These are phyloP conservation scores for Harringtonia aguacate DNA, from an alignment of 2,329 filamentous ascomycete species.

Conservation along the genomic window DNA sequence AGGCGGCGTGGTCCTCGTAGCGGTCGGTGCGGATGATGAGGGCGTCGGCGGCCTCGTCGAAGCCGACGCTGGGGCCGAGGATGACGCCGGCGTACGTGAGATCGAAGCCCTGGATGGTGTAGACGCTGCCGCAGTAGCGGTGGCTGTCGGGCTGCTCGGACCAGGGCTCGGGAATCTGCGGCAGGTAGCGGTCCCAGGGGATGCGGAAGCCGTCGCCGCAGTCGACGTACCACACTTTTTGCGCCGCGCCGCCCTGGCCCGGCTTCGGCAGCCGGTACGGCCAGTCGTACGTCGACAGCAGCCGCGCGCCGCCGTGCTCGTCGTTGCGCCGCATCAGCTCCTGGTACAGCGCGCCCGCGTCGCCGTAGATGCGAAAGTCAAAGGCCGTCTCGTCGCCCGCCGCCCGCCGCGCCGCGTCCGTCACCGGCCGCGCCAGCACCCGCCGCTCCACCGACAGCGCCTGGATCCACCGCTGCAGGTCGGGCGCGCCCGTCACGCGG, in stretches of 20 bases:
- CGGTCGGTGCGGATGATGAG: not conserved
- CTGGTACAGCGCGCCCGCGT: constrained; percentile 4
- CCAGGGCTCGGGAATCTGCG: constrained; percentile 4
- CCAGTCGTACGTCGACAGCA: constrained; percentile 7
- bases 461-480: constrained; percentile 6
- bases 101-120: constrained; percentile 8
- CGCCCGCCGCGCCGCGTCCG: not conserved
- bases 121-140: constrained; percentile 6
- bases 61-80: constrained; percentile 6
- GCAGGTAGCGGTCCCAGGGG: constrained; percentile 6
- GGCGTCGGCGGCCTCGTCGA: not conserved
- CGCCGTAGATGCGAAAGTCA: constrained; percentile 5
- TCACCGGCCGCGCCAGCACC: constrained; percentile 1
- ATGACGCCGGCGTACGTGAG: constrained; percentile 5
- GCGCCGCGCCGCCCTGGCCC: constrained; percentile 1
- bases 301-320: constrained; percentile 2
- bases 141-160: constrained; percentile 7
- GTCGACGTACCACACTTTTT: constrained; percentile 5
- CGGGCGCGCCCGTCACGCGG: constrained; percentile 1
- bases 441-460: constrained; percentile 5
- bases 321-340: constrained; percentile 4
- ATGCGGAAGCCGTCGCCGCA: constrained; percentile 5
- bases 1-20: constrained; percentile 6
- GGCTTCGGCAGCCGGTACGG: constrained; percentile 5
- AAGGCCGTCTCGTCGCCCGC: constrained; percentile 2